Conservation (phyloP, 257 asterid genomes). For the Coffea canephora region DNA sequence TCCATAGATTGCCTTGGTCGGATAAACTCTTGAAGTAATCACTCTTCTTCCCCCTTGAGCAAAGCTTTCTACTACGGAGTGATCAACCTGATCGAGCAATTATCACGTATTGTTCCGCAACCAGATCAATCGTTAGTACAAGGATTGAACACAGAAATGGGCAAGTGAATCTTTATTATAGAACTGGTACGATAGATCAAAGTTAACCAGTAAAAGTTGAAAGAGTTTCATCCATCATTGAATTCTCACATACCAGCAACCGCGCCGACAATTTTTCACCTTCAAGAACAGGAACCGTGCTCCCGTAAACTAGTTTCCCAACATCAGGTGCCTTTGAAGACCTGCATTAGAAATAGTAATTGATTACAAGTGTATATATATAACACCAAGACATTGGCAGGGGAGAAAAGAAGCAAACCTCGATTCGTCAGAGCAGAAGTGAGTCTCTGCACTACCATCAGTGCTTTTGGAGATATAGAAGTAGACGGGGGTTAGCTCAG, state of each 20-base stretch:
- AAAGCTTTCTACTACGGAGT: slow-evolving; percentile 85
- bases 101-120: not conserved
- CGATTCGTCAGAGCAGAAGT: slow-evolving; percentile 69
- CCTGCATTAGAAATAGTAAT: slow-evolving; percentile 31
- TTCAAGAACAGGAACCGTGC: slow-evolving; percentile 63
- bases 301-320: slow-evolving; percentile 62
- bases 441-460: slow-evolving; percentile 42
- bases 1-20: slow-evolving; percentile 60
- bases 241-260: slow-evolving; percentile 46
- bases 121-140: not conserved
- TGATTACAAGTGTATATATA: not conserved
- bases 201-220: not conserved
- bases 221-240: not conserved
- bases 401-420: slow-evolving; percentile 43
- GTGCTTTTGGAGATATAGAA: slow-evolving; percentile 58
- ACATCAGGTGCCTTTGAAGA: slow-evolving; percentile 71
- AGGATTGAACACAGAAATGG: not conserved
- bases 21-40: slow-evolving; percentile 74
- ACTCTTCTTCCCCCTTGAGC: slow-evolving; percentile 84
- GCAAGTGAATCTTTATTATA: not conserved
- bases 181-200: too few relatives aligned
- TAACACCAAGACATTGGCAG: not conserved
- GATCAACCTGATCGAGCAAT: slow-evolving; percentile 56
- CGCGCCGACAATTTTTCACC: slow-evolving; percentile 61
- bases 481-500: slow-evolving; percentile 71